phyloP scores from a whole-genome alignment of 192 early-diverging fungal genomes.

The Haplosporangium gracile region DNA sequence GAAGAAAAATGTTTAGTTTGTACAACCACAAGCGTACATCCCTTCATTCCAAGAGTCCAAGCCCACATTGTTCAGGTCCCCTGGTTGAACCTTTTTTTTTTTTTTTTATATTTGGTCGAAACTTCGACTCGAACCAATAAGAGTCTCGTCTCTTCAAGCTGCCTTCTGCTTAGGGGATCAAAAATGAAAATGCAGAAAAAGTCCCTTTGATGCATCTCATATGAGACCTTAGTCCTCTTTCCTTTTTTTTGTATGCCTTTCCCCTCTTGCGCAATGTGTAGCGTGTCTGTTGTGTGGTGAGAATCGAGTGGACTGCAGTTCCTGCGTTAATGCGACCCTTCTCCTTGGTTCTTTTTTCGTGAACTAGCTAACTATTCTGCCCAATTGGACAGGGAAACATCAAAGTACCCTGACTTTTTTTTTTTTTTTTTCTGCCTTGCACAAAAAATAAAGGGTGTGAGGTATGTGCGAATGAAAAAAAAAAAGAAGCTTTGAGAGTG shows the following conservation, averaged over 20 bases:
- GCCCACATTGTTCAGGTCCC: neutral
- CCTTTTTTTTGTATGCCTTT: neutral
- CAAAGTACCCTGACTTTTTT: too few species aligned
- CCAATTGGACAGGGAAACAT: too few species aligned
- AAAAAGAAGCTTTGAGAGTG: too few species aligned
- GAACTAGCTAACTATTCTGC: too few species aligned
- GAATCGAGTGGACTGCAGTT: neutral
- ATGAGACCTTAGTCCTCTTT: neutral
- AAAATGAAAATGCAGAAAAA: neutral
- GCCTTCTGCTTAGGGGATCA: neutral
- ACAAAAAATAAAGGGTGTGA: too few species aligned
- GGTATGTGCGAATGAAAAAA: too few species aligned
- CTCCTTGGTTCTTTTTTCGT: too few species aligned
- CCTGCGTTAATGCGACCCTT: neutral
- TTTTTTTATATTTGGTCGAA: too few species aligned
- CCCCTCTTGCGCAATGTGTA: too few species aligned
- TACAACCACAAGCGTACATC: neutral
- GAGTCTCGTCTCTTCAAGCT: neutral
- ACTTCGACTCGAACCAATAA: neutral
- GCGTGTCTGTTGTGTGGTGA: neutral
- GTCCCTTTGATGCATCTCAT: neutral
- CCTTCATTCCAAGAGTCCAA: neutral
- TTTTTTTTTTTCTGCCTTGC: too few species aligned
- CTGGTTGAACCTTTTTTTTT: neutral
- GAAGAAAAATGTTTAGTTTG: neutral